Conservation (phyloP, 768 basidiomycete genomes). For the Kwoniella sp. region DNA sequence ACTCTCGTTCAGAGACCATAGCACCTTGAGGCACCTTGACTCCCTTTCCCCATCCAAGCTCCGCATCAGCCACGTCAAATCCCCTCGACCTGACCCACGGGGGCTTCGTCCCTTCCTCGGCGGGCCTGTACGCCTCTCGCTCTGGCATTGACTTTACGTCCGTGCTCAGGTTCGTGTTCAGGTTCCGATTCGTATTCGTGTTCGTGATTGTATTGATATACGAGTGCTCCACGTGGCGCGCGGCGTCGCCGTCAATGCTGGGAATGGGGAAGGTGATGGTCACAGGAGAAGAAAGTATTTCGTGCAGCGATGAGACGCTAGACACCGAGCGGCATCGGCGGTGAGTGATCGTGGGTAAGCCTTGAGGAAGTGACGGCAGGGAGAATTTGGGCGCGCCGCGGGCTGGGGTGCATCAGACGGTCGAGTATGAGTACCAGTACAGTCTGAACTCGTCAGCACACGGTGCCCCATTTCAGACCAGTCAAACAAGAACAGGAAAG, state of each 20-base stretch:
- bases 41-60: conserved; percentile 5
- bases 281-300: too few relatives aligned
- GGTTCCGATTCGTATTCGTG: too few relatives aligned
- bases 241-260: too few relatives aligned
- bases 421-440: too few relatives aligned
- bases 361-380: neutral
- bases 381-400: conserved; percentile 11
- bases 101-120: conserved; percentile 4
- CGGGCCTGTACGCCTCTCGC: neutral
- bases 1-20: neutral
- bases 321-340: neutral
- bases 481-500: too few relatives aligned
- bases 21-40: neutral
- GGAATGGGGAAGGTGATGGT: neutral
- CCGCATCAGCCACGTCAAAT: conserved; percentile 10
- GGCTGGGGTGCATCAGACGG: neutral
- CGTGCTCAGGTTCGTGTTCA: too few relatives aligned
- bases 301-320: neutral
- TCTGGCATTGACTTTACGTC: neutral
- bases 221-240: too few relatives aligned
- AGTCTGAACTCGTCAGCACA: neutral
- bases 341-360: conserved; percentile 1
- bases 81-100: conserved; percentile 19
- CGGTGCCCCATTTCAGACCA: too few relatives aligned
- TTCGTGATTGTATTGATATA: neutral